Base-by-base conservation (phyloP, 177 flowering plant genomes). In the Vitis hybrid region DNA sequence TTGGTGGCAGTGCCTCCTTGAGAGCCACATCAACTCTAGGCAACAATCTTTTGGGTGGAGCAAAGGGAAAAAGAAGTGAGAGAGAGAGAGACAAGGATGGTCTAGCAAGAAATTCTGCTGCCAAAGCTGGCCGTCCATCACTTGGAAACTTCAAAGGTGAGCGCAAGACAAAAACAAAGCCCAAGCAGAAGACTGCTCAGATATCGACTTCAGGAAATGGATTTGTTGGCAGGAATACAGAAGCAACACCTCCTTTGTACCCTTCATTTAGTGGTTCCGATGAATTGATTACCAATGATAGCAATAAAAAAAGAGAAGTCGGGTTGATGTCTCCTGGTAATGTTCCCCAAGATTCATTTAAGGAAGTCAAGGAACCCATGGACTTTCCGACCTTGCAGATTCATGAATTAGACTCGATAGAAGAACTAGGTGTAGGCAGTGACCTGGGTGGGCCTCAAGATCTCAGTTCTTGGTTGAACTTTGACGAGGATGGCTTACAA, bases 151-250 rank as follows among this genome's bases (percentile, higher is more conserved):
- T 70, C 23, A 84, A 77, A 69, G 87, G 86, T 69, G 92, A 85
- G 51, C 80, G 88, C 54, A 88, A 86, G 77, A 73, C 84, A 21
- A 90, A 88, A 72, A 63, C 88, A 61, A 90, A 90, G 83, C 92
- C 88, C 50, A 88, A 84, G 81, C 92, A 88, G 71, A 90, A 83
- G 81, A 84, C 86, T 30, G 87, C 84, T 67, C 45, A 88, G 77
- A 64, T 85, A 55, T 81, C 89, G 34, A 77, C 81, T 54, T 77
- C 87, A 14, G 86, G 79, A 60, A 82, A 81, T 78, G 82, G 82
- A 62, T 74, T 78, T 75, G 60, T 76, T 60, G 70, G 84, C 62
- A 74, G 72, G 69, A n/a, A 17, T 57, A 52, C 71, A 45, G 85
- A 84, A 63, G 13, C 74, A 68, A 60, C 78, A 52, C 66, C 78